Percentiles rank a stretch among this genome's conserved stretches.
Evolutionary conservation across 140 eudicot genomes (phyloP).

Genomic region (Cichorium intybus): DNA sequence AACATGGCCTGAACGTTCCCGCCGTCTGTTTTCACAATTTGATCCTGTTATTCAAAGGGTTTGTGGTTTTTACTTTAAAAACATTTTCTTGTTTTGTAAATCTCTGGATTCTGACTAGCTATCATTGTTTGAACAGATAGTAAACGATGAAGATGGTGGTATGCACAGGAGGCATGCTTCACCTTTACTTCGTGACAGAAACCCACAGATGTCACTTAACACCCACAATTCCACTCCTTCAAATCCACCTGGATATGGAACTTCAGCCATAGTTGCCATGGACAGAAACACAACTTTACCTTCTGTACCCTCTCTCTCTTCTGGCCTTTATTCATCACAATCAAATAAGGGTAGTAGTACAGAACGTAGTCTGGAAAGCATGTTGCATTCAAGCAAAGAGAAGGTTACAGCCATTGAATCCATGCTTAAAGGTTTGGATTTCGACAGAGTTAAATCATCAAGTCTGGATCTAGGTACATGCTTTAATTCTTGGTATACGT

Average conservation of each 20-base stretch:
- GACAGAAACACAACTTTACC: slow-evolving; percentile 74
- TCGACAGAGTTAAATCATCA: slow-evolving; percentile 72
- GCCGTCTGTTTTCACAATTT: slow-evolving; percentile 73
- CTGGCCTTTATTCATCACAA: slow-evolving; percentile 80
- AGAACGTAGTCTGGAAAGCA: slow-evolving; percentile 90
- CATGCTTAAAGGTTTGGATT: slow-evolving; percentile 90
- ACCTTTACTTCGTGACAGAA: slow-evolving; percentile 87
- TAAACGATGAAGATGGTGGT: slow-evolving; percentile 96
- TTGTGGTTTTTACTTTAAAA: slow-evolving; percentile 9
- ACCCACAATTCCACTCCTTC: slow-evolving; percentile 57
- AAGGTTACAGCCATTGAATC: slow-evolving; percentile 95
- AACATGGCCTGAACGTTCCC: slow-evolving; percentile 99
- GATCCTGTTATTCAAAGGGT: slow-evolving; percentile 99
- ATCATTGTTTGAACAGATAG: slow-evolving; percentile 43
- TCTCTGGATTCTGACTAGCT: not conserved
- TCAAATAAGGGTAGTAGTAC: slow-evolving; percentile 52
- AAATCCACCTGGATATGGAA: slow-evolving; percentile 83
- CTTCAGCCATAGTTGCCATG: slow-evolving; percentile 99
- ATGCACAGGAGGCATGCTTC: slow-evolving; percentile 89
- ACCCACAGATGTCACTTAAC: slow-evolving; percentile 44
- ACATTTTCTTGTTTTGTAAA: not conserved
- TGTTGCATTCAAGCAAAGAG: slow-evolving; percentile 89
- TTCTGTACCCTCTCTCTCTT: slow-evolving; percentile 58
- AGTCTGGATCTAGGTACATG: slow-evolving; percentile 84
- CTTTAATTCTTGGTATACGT: not conserved